Evolutionary conservation across 2,329 filamentous ascomycete genomes (phyloP).

Genomic region (Cercospora zeae-maydis): DNA sequence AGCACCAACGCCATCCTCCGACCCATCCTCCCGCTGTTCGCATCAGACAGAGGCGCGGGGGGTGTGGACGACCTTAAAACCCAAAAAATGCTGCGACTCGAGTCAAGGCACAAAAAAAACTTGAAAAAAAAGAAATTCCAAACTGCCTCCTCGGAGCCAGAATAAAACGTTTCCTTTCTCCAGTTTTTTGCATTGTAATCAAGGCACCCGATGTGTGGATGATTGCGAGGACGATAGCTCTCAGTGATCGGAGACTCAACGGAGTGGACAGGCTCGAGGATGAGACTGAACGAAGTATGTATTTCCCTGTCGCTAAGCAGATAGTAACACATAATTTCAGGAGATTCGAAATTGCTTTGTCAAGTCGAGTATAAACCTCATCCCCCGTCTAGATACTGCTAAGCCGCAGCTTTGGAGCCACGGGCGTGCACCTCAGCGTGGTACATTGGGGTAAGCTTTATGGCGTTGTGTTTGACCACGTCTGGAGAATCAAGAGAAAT

Average conservation of each 20-base stretch:
- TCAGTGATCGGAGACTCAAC: not conserved
- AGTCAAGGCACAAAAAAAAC: not conserved
- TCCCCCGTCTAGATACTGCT: not conserved
- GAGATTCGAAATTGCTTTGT: no score
- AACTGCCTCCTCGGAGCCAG: not conserved
- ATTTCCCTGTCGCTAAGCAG: not conserved
- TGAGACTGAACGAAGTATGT: not conserved
- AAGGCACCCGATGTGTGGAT: not conserved
- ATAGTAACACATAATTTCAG: no score
- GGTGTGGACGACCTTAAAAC: not conserved
- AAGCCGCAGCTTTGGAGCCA: not conserved
- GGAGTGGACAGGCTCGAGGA: not conserved
- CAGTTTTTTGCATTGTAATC: conserved; percentile 15
- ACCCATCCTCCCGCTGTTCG: not conserved
- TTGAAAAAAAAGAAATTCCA: not conserved
- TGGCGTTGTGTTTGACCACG: not conserved
- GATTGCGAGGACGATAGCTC: not conserved
- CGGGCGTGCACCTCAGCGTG: not conserved
- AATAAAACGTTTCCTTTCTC: conserved; percentile 32
- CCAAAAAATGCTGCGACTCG: not conserved
- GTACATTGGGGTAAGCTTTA: not conserved
- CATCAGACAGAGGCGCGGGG: not conserved
- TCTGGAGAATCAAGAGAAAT: not conserved
- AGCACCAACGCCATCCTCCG: not conserved
- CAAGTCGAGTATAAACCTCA: no score